Evolutionary conservation across 2,329 filamentous ascomycete species (phyloP).

Genomic region (Neonectria hederae): DNA sequence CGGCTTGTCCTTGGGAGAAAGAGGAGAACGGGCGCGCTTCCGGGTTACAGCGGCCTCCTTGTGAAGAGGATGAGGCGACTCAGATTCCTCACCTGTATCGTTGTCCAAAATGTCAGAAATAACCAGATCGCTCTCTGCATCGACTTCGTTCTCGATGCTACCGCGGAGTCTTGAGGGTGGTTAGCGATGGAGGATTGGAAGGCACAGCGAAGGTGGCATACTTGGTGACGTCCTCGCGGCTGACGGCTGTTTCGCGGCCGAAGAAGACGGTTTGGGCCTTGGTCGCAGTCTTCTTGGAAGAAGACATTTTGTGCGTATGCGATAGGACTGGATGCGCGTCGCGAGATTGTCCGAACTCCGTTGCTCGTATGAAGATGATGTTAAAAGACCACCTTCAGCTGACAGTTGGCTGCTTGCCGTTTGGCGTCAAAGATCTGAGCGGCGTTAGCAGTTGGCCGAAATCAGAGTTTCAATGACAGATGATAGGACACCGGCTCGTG

Average conservation of each 20-base stretch:
- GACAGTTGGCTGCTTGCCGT: not conserved
- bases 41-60: not conserved
- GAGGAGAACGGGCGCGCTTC: constrained; percentile 17
- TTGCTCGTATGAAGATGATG: not conserved
- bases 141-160: constrained; percentile 27
- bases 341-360: not conserved
- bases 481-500: not conserved
- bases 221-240: constrained; percentile 25
- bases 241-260: constrained; percentile 30
- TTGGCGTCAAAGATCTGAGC: not conserved
- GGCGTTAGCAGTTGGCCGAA: not conserved
- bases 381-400: not conserved
- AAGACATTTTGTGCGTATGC: constrained; percentile 26
- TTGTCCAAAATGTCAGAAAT: constrained; percentile 23
- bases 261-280: constrained; percentile 32
- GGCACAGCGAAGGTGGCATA: constrained; percentile 1
- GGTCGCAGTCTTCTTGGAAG: not conserved
- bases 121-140: constrained; percentile 17
- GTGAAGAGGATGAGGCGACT: not conserved
- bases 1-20: not conserved
- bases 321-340: not conserved
- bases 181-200: not conserved
- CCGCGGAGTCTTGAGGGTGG: constrained; percentile 8
- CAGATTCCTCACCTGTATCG: constrained; percentile 13
- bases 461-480: not conserved